Percentiles rank a stretch among this genome's conserved stretches.
phyloP scores from a whole-genome alignment of 768 basidiomycete species.

The Tricholoma terreum region DNA sequence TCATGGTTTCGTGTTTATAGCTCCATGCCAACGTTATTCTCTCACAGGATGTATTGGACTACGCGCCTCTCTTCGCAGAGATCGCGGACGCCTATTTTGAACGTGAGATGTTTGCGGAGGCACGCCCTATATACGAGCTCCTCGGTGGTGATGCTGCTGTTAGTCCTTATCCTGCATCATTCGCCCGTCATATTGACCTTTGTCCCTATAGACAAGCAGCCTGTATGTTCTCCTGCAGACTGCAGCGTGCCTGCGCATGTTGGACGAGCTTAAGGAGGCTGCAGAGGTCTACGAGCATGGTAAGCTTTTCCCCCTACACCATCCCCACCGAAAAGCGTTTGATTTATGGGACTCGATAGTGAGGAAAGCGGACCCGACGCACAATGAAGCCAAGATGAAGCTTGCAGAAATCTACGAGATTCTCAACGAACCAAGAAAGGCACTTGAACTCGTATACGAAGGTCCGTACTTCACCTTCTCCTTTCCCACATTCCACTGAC shows the following conservation, averaged over 20 bases:
- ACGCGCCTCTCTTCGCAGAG: slow-evolving; percentile 75
- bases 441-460: slow-evolving; percentile 79
- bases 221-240: slow-evolving; percentile 72
- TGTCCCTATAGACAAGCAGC: slow-evolving; percentile 59
- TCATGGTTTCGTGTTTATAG: slow-evolving; percentile 34
- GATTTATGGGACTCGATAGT: slow-evolving; percentile 41
- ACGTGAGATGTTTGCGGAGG: slow-evolving; percentile 71
- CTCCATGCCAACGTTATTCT: slow-evolving; percentile 74
- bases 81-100: slow-evolving; percentile 86
- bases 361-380: slow-evolving; percentile 64
- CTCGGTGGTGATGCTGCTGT: slow-evolving; percentile 76
- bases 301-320: slow-evolving; percentile 27
- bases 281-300: slow-evolving; percentile 82
- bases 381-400: slow-evolving; percentile 84
- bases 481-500: not conserved
- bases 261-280: slow-evolving; percentile 73
- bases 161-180: slow-evolving; percentile 18
- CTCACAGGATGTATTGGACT: slow-evolving; percentile 68
- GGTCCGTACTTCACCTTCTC: slow-evolving; percentile 41
- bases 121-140: slow-evolving; percentile 74
- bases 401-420: slow-evolving; percentile 90
- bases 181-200: too few species aligned
- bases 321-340: not conserved
- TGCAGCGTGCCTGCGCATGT: slow-evolving; percentile 76
- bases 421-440: slow-evolving; percentile 72